These are phyloP conservation scores for Amesomyces nigricolor DNA, from an alignment of 2,329 filamentous ascomycete species.

Conservation along the genomic window DNA sequence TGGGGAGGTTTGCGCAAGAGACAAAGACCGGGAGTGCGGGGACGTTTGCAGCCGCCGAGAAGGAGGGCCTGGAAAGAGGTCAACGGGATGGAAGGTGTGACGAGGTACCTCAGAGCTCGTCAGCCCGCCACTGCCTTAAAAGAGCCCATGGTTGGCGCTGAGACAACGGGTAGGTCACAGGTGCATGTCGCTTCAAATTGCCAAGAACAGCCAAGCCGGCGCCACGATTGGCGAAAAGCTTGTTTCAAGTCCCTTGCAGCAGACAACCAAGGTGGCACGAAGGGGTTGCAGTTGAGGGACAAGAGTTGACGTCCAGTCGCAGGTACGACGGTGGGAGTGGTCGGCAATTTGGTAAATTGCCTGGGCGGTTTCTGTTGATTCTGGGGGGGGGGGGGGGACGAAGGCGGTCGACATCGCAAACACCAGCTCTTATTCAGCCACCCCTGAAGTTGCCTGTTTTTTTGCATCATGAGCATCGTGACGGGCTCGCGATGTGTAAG, in stretches of 20 bases:
- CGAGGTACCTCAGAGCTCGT: neutral
- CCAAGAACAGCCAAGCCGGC: neutral
- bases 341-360: too few relatives aligned
- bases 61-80: neutral
- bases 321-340: too few relatives aligned
- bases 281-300: neutral
- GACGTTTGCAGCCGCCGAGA: too few relatives aligned
- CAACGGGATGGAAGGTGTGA: neutral
- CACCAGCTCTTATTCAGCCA: too few relatives aligned
- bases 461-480: too few relatives aligned
- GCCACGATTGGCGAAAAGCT: slow-evolving; percentile 12
- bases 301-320: neutral
- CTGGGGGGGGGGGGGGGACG: too few relatives aligned
- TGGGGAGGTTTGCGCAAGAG: too few relatives aligned
- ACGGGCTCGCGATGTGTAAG: too few relatives aligned
- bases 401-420: too few relatives aligned
- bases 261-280: neutral
- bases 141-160: neutral
- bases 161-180: neutral
- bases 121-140: neutral
- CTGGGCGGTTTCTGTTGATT: too few relatives aligned
- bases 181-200: neutral
- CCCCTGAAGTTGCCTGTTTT: too few relatives aligned
- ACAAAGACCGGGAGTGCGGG: too few relatives aligned
- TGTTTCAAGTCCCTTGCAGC: neutral